Evolutionary conservation across 306 rosid genomes (phyloP).

Genomic region (Casuarina cunninghamiana): DNA sequence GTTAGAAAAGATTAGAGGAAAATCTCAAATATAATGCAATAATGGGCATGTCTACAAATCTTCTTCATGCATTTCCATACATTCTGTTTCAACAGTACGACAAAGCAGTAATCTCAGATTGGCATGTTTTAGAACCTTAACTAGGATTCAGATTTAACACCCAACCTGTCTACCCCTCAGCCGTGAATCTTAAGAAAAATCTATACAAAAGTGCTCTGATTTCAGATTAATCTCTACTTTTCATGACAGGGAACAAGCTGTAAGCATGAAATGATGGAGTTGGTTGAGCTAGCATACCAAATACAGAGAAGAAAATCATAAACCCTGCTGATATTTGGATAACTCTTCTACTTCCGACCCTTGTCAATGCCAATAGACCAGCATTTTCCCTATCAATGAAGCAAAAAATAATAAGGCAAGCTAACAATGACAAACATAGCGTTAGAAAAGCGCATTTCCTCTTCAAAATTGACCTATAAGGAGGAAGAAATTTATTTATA

Average conservation of each 20-base stretch:
- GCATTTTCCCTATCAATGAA: slow-evolving; percentile 58
- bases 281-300: slow-evolving; percentile 46
- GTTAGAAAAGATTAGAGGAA: not conserved
- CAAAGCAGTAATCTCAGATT: not conserved
- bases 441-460: too few species aligned
- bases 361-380: slow-evolving; percentile 79
- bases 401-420: not conserved
- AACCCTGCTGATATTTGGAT: slow-evolving; percentile 81
- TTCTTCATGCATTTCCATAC: not conserved
- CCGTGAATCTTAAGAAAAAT: not conserved
- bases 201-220: too few species aligned
- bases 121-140: not conserved
- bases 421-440: not conserved
- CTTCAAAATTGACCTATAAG: too few species aligned
- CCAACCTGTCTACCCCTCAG: not conserved
- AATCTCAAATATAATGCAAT: not conserved
- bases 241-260: not conserved
- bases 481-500: too few species aligned
- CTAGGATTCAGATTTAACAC: not conserved
- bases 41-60: not conserved
- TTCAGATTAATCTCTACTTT: too few species aligned
- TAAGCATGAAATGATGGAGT: not conserved
- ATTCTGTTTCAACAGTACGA: not conserved
- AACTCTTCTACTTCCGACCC: slow-evolving; percentile 87
- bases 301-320: slow-evolving; percentile 82